Conservation (phyloP, 257 asterid genomes). For the Voacanga thouarsii region DNA sequence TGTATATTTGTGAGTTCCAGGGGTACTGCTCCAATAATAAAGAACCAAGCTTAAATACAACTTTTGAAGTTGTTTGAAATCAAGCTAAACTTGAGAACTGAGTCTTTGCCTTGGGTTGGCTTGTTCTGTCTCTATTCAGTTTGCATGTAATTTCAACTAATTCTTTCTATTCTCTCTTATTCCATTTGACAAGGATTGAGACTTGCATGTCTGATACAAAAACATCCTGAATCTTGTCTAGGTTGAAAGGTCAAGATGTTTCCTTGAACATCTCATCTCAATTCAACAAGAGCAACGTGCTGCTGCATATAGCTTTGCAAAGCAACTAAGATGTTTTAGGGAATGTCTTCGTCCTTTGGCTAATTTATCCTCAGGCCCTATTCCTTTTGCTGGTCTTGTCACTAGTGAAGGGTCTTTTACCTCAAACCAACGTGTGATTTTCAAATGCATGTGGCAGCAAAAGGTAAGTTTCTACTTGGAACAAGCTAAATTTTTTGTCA, state of each 20-base stretch:
- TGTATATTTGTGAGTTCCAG: too few relatives aligned
- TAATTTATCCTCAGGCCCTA: constrained; percentile 48
- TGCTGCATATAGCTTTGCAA: constrained; percentile 53
- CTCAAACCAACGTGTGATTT: constrained; percentile 48
- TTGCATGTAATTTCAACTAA: background rate
- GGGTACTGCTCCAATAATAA: too few relatives aligned
- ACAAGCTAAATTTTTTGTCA: constrained; percentile 4
- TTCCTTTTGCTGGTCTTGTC: constrained; percentile 18
- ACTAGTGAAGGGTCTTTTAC: constrained; percentile 22
- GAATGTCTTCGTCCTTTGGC: constrained; percentile 58
- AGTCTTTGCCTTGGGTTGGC: background rate
- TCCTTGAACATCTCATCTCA: constrained; percentile 66
- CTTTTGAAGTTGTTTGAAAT: background rate
- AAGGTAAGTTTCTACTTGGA: constrained; percentile 47
- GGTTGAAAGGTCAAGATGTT: constrained; percentile 71
- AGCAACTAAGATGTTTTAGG: constrained; percentile 53
- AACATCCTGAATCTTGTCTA: constrained; percentile 23
- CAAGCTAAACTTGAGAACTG: background rate
- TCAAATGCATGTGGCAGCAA: constrained; percentile 85
- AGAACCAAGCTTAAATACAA: background rate
- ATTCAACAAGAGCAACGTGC: constrained; percentile 95
- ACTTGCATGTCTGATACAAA: background rate
- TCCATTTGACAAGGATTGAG: background rate
- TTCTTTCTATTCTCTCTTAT: background rate
- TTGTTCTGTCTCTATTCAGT: background rate